Conservation (phyloP, 2,329 filamentous ascomycete species). For the Rhynchosporium graminicola region DNA sequence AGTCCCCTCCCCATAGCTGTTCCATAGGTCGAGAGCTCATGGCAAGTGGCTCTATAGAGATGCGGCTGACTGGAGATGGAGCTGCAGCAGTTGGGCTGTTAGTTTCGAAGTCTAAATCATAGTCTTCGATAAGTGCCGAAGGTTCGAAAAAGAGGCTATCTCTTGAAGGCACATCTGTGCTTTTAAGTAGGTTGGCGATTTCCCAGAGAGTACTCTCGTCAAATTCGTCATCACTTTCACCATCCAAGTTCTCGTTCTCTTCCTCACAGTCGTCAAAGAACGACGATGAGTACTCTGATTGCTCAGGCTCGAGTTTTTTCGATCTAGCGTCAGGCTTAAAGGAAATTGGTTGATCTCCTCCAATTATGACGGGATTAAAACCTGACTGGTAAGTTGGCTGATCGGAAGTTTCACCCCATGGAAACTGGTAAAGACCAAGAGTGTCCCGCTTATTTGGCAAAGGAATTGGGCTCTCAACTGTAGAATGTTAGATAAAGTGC, state of each 20-base stretch:
- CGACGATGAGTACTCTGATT: slow-evolving; percentile 42
- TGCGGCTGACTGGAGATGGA: slow-evolving; percentile 19
- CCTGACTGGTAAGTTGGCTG: slow-evolving; percentile 48
- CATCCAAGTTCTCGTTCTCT: slow-evolving; percentile 42
- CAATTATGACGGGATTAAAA: slow-evolving; percentile 33
- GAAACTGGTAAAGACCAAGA: slow-evolving; percentile 65
- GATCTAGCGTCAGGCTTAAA: slow-evolving; percentile 34
- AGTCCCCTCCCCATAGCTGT: slow-evolving; percentile 28
- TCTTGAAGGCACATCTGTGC: slow-evolving; percentile 53
- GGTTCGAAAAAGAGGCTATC: slow-evolving; percentile 49
- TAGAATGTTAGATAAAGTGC: slow-evolving; percentile 19
- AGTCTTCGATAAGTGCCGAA: slow-evolving; percentile 27
- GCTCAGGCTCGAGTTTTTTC: slow-evolving; percentile 31
- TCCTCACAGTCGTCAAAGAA: slow-evolving; percentile 64
- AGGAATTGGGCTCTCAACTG: slow-evolving; percentile 59
- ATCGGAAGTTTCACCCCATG: slow-evolving; percentile 65
- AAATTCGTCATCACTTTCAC: slow-evolving; percentile 43
- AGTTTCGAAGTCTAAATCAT: slow-evolving; percentile 30
- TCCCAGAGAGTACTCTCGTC: slow-evolving; percentile 65
- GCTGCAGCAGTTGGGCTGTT: slow-evolving; percentile 19
- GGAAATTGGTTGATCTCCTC: slow-evolving; percentile 29
- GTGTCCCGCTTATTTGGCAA: slow-evolving; percentile 59
- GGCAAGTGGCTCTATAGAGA: slow-evolving; percentile 32
- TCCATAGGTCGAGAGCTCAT: slow-evolving; percentile 4
- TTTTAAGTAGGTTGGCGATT: slow-evolving; percentile 60